Evolutionary conservation across 768 basidiomycete genomes (phyloP).

Genomic region (Termitomyces sp.): DNA sequence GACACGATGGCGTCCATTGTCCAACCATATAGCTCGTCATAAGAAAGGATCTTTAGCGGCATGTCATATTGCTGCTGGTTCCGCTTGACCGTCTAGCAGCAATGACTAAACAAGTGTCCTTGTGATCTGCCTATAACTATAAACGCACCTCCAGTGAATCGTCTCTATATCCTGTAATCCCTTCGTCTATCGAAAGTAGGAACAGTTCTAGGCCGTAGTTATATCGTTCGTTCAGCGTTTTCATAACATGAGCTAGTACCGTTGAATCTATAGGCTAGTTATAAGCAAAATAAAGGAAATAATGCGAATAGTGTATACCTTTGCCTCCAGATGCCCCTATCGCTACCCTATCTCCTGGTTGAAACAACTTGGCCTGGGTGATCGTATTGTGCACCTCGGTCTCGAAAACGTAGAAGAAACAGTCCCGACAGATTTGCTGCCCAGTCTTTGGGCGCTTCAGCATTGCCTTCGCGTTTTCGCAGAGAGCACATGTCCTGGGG

Average conservation of each 20-base stretch:
- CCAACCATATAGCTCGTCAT: slow-evolving; percentile 97
- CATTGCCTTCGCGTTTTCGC: slow-evolving; percentile 67
- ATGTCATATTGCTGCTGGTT: slow-evolving; percentile 95
- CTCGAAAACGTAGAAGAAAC: slow-evolving; percentile 97
- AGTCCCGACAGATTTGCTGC: slow-evolving; percentile 93
- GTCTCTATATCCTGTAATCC: slow-evolving; percentile 96
- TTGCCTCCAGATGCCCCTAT: slow-evolving; percentile 99
- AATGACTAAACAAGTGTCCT: background rate
- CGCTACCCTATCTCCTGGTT: slow-evolving; percentile 85
- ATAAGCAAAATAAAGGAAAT: background rate
- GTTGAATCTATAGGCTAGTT: slow-evolving; percentile 71
- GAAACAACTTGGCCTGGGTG: slow-evolving; percentile 75
- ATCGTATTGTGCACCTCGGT: slow-evolving; percentile 98
- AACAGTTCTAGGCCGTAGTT: slow-evolving; percentile 88
- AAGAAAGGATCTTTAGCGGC: slow-evolving; percentile 93
- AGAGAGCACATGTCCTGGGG: slow-evolving; percentile 5
- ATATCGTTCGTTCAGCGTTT: slow-evolving; percentile 89
- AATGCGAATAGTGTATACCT: slow-evolving; percentile 42
- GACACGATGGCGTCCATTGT: slow-evolving; percentile 97
- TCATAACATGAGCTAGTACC: slow-evolving; percentile 96
- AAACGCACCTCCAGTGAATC: slow-evolving; percentile 83
- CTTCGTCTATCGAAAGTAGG: slow-evolving; percentile 95
- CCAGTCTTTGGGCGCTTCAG: slow-evolving; percentile 95
- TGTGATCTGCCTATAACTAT: background rate
- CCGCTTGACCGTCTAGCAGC: slow-evolving; percentile 86